Conservation (phyloP, 345 rosid species). For the Nasturtium officinale region DNA sequence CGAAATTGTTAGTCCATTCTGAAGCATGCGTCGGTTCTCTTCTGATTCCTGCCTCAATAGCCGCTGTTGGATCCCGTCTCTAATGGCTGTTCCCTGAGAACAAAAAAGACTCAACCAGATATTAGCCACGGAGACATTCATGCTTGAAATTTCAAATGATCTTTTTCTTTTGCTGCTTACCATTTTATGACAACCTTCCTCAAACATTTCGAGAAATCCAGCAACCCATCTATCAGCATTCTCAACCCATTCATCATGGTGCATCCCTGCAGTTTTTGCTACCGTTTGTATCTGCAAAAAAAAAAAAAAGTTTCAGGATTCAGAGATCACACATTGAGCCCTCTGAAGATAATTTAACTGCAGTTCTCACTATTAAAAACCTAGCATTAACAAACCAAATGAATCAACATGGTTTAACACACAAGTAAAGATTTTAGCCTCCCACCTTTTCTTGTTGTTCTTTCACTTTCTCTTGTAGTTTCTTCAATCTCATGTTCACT, state of each 20-base stretch:
- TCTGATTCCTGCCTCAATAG: slow-evolving; percentile 50
- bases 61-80: slow-evolving; percentile 62
- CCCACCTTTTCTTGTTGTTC: slow-evolving; percentile 66
- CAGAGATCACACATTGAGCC: not conserved
- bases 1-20: slow-evolving; percentile 44
- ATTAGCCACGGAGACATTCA: not conserved
- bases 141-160: not conserved
- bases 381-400: not conserved
- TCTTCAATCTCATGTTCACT: slow-evolving; percentile 61
- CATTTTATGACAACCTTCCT: slow-evolving; percentile 76
- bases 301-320: not conserved
- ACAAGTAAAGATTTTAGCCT: slow-evolving; percentile 18
- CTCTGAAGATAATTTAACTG: not conserved
- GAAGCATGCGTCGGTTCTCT: slow-evolving; percentile 38
- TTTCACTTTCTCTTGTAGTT: slow-evolving; percentile 65
- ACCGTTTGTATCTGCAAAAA: slow-evolving; percentile 58
- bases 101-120: not conserved
- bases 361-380: not conserved
- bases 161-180: slow-evolving; percentile 20
- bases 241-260: slow-evolving; percentile 64
- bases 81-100: slow-evolving; percentile 61
- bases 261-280: slow-evolving; percentile 64
- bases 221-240: slow-evolving; percentile 68
- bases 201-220: slow-evolving; percentile 75
- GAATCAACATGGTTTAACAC: not conserved